Evolutionary conservation across 2,329 filamentous ascomycete genomes (phyloP).

Genomic region (Hymenoscyphus salicellus): DNA sequence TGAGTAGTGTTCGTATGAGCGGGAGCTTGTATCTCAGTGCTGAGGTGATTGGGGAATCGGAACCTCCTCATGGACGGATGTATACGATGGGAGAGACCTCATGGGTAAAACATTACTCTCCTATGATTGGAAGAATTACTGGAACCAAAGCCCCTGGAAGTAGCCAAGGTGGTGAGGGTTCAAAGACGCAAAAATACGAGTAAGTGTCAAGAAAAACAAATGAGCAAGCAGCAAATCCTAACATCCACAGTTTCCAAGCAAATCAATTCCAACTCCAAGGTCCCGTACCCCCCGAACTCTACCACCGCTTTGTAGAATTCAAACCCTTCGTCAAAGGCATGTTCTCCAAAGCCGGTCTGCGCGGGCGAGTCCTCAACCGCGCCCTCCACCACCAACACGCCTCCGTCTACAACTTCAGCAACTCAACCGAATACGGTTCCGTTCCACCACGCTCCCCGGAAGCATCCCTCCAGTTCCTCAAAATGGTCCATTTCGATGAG

Average conservation of each 20-base stretch:
- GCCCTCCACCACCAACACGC: constrained; percentile 87
- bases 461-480: constrained; percentile 76
- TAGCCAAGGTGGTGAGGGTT: constrained; percentile 43
- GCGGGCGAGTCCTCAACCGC: constrained; percentile 76
- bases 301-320: constrained; percentile 93
- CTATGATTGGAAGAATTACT: constrained; percentile 78
- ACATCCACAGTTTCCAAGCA: constrained; percentile 71
- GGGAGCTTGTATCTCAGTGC: constrained; percentile 71
- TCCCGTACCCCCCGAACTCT: constrained; percentile 74
- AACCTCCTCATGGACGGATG: constrained; percentile 63
- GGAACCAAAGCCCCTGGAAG: constrained; percentile 64
- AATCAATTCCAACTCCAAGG: constrained; percentile 85
- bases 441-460: constrained; percentile 66
- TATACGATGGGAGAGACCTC: constrained; percentile 75
- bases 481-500: constrained; percentile 81
- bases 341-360: constrained; percentile 75
- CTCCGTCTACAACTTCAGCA: constrained; percentile 85
- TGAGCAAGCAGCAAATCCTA: constrained; percentile 11
- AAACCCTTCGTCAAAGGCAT: constrained; percentile 84
- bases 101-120: constrained; percentile 83
- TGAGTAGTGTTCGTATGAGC: constrained; percentile 64
- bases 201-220: constrained; percentile 46
- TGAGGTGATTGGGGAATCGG: constrained; percentile 72
- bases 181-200: constrained; percentile 69
- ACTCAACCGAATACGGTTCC: constrained; percentile 67